Evolutionary conservation across 495 filamentous ascomycete genomes (phyloP), one percentile per base, ranked within the genome.

Genomic region (Penicillium roqueforti): DNA sequence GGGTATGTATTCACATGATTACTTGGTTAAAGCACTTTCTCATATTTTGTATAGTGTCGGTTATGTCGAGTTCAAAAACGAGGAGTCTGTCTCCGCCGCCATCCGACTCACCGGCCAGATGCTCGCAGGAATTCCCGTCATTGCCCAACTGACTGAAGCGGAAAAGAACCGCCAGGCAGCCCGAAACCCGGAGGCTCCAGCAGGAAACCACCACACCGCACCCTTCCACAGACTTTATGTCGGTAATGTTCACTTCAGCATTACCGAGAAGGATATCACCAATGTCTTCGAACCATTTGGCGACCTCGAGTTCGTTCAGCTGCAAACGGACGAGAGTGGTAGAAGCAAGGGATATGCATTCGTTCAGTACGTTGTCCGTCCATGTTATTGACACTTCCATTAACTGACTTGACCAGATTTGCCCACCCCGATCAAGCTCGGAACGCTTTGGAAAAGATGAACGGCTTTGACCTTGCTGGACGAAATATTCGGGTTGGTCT

Each of bases 181-280:
- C 50, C 90, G 91, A 58, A 92, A 82, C 61, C 82, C 87, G 47
- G 91, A 95, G 57, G 76, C 83, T 42, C 78, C 78, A 41, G 80
- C 79, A 58, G 77, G 75, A 55, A 80, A 85, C 41, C 77, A 82
- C 11, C 86, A 85, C 63, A 86, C 88, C 49, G 85, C 96, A 29
- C 95, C 95, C 28, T 99, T 97, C 76, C 95, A 99, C 76, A 86
- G 95, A 68, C 87, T 99, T 47, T 99, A 97, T 74, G 93, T 99
- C 61, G 95, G 95, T 70, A 99, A 99, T 67, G 96, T 99, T 61
- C 95, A 99, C 80, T 99, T 99, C 82, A 95, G 89, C 71, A 96
- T 99, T 70, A 97, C 93, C 69, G 95, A 99, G 74, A 85, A 81
- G 68, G 95, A 97, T 72, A 74, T 99, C 59, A 88, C 92, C 79